Conservation (phyloP, 2,329 filamentous ascomycete species). For the Claviceps lovelessii region DNA sequence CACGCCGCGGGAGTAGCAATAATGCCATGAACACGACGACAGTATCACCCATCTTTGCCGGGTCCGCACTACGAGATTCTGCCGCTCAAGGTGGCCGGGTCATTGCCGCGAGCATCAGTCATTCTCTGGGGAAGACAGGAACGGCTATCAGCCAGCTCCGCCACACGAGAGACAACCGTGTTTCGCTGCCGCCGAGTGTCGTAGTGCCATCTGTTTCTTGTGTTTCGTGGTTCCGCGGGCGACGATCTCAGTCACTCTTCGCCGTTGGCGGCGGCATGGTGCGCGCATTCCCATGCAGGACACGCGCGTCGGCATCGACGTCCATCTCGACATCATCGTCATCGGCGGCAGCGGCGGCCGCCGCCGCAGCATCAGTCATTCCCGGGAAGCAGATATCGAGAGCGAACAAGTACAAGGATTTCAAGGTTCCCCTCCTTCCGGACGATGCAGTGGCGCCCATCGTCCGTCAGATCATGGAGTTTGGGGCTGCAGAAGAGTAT, state of each 20-base stretch:
- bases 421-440: slow-evolving; percentile 48
- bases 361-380: slow-evolving; percentile 28
- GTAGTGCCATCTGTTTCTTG: slow-evolving; percentile 42
- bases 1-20: slow-evolving; percentile 35
- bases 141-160: slow-evolving; percentile 55
- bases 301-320: slow-evolving; percentile 32
- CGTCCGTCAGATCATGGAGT: slow-evolving; percentile 37
- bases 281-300: slow-evolving; percentile 48
- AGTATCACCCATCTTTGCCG: slow-evolving; percentile 16
- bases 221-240: slow-evolving; percentile 50
- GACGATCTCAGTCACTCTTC: slow-evolving; percentile 47
- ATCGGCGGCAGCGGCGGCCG: slow-evolving; percentile 3
- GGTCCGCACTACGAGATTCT: slow-evolving; percentile 38
- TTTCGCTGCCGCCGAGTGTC: slow-evolving; percentile 48
- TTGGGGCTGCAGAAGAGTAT: slow-evolving; percentile 38
- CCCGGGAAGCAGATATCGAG: slow-evolving; percentile 39
- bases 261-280: slow-evolving; percentile 52
- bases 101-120: slow-evolving; percentile 58
- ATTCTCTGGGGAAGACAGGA: slow-evolving; percentile 60
- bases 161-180: slow-evolving; percentile 61
- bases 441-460: slow-evolving; percentile 43
- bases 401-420: slow-evolving; percentile 48
- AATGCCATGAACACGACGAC: background rate
- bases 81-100: slow-evolving; percentile 58
- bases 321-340: slow-evolving; percentile 8